Conservation (phyloP, 2,329 filamentous ascomycete genomes). For the Sporothrix inflata region DNA sequence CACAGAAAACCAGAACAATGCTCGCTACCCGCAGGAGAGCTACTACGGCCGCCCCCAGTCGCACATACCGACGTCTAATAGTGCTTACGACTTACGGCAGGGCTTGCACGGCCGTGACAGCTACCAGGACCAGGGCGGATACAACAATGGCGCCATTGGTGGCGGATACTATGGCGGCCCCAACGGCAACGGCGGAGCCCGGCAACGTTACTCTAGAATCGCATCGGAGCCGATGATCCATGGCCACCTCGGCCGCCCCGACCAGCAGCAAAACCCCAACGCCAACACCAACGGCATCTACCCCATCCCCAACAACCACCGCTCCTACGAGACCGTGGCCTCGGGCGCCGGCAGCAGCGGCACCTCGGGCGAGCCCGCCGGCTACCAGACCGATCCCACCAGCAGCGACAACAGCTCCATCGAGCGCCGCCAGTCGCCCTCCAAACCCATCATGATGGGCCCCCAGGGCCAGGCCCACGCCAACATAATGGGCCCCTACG, state of each 20-base stretch:
- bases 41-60: constrained; percentile 54
- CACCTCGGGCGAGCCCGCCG: constrained; percentile 72
- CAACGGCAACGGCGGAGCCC: constrained; percentile 39
- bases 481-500: constrained; percentile 46
- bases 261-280: constrained; percentile 46
- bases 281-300: constrained; percentile 51
- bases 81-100: constrained; percentile 47
- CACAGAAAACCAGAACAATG: constrained; percentile 36
- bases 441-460: constrained; percentile 33
- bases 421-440: constrained; percentile 56
- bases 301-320: constrained; percentile 66
- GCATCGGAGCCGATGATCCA: constrained; percentile 52
- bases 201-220: constrained; percentile 47
- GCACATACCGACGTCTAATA: constrained; percentile 40
- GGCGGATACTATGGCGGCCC: constrained; percentile 38
- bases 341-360: constrained; percentile 75
- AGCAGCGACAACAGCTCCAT: constrained; percentile 93
- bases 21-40: constrained; percentile 55
- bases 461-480: too few relatives aligned
- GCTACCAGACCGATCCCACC: constrained; percentile 80
- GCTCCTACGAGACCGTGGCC: constrained; percentile 84
- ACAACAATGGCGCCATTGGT: constrained; percentile 34
- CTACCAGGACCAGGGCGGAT: constrained; percentile 46
- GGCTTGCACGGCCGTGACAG: constrained; percentile 43
- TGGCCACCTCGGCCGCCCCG: constrained; percentile 43